These are phyloP conservation scores for Fusarium pseudocircinatum DNA, from an alignment of 2,329 filamentous ascomycete species.

Conservation along the genomic window DNA sequence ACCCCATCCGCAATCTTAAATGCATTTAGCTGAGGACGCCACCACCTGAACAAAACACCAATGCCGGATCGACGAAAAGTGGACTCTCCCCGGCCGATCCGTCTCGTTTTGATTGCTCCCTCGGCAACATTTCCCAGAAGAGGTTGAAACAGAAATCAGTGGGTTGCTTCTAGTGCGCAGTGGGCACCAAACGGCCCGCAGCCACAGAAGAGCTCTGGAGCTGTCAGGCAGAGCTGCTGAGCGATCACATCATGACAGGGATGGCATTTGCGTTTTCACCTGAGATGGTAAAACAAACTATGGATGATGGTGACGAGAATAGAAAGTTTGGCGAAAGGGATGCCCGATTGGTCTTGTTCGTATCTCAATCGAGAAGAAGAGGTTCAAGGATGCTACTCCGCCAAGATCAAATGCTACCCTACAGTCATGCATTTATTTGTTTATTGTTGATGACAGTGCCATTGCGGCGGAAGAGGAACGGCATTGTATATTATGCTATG, in stretches of 20 bases:
- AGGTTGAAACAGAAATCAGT: slow-evolving; percentile 6
- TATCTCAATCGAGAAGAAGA: background rate
- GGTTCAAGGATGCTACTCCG: background rate
- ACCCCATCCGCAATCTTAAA: slow-evolving; percentile 16
- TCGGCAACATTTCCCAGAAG: slow-evolving; percentile 2
- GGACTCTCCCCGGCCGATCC: slow-evolving; percentile 12
- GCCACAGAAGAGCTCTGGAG: background rate
- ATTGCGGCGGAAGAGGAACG: background rate
- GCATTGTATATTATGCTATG: background rate
- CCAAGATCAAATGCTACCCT: background rate
- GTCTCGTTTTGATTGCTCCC: slow-evolving; percentile 17
- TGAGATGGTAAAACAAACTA: slow-evolving; percentile 20
- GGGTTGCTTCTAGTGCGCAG: background rate
- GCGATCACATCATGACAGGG: slow-evolving; percentile 9
- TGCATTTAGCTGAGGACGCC: slow-evolving; percentile 3
- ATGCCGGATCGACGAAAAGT: slow-evolving; percentile 17
- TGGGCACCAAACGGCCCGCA: slow-evolving; percentile 11
- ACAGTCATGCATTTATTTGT: background rate
- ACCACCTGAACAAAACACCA: slow-evolving; percentile 13
- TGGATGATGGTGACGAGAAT: background rate
- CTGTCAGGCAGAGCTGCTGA: background rate
- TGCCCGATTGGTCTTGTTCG: background rate
- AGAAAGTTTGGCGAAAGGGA: background rate
- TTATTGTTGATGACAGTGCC: background rate
- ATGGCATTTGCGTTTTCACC: background rate